phyloP scores from a whole-genome alignment of 1,139 yeast species.

The Debaryomyces nepalensis region DNA sequence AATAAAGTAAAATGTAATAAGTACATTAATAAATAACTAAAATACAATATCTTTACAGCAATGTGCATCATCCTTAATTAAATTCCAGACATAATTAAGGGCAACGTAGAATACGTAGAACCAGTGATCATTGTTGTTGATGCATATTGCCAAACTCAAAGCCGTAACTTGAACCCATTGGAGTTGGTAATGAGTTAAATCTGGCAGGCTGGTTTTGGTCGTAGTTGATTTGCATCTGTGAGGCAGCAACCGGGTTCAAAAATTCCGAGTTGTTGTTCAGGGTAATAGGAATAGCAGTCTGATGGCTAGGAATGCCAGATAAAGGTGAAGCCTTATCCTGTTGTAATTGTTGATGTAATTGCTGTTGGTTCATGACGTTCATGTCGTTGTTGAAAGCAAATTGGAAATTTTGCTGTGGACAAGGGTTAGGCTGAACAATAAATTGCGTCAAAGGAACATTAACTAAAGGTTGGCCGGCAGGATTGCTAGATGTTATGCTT shows the following conservation, averaged over 20 bases:
- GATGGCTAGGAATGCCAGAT: slow-evolving; percentile 25
- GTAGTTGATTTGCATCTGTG: slow-evolving; percentile 20
- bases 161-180: slow-evolving; percentile 25
- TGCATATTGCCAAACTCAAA: slow-evolving; percentile 17
- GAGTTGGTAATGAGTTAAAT: slow-evolving; percentile 36
- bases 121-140: slow-evolving; percentile 11
- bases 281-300: not conserved
- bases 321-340: slow-evolving; percentile 37
- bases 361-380: slow-evolving; percentile 11
- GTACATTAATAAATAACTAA: slow-evolving; percentile 8
- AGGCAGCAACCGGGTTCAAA: slow-evolving; percentile 15
- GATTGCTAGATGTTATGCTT: not conserved
- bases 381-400: slow-evolving; percentile 29
- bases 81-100: slow-evolving; percentile 8
- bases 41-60: slow-evolving; percentile 5
- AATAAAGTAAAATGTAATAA: too few relatives aligned
- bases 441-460: slow-evolving; percentile 17
- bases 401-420: slow-evolving; percentile 24
- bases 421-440: slow-evolving; percentile 26
- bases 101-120: not conserved
- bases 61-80: not conserved
- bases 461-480: slow-evolving; percentile 11
- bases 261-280: slow-evolving; percentile 10
- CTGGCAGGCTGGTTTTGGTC: slow-evolving; percentile 26
- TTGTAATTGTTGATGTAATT: slow-evolving; percentile 14